Evolutionary conservation across 306 rosid genomes (phyloP).

Genomic region (Cicer chorassanicum): DNA sequence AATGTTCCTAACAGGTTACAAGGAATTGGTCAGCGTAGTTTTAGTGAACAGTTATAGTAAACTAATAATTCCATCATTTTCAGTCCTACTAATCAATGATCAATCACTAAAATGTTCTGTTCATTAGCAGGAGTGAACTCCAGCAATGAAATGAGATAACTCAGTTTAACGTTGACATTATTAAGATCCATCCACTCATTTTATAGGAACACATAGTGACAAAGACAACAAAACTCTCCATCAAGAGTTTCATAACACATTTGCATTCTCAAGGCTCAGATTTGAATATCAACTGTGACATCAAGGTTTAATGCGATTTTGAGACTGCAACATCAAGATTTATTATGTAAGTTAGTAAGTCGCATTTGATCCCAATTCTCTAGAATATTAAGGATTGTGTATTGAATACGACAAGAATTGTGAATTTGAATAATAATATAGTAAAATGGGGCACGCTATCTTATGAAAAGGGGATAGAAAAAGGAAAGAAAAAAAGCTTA

Average conservation of each 20-base stretch:
- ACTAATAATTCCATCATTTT: constrained; percentile 12
- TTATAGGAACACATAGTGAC: background rate
- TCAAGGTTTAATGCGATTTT: background rate
- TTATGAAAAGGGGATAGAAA: background rate
- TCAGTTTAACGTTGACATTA: background rate
- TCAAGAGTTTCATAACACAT: background rate
- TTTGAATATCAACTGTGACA: background rate
- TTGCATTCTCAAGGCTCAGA: background rate
- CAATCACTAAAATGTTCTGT: constrained; percentile 28
- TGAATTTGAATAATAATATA: background rate
- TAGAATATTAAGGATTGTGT: background rate
- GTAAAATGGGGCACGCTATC: constrained; percentile 22
- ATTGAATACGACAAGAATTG: background rate
- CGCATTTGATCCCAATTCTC: background rate
- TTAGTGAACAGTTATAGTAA: constrained; percentile 8
- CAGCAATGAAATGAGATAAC: constrained; percentile 25
- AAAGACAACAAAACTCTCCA: background rate
- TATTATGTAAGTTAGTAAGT: too few species aligned
- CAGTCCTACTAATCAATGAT: background rate
- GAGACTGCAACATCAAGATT: background rate
- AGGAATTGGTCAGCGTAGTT: constrained; percentile 14
- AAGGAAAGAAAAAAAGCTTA: background rate
- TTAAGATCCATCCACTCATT: background rate
- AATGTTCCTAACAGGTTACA: background rate
- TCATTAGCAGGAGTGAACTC: constrained; percentile 26